Evolutionary conservation across 352 stramenopile genomes (phyloP), one percentile per base, ranked within the genome.

Genomic region (Phytophthora syringae): DNA sequence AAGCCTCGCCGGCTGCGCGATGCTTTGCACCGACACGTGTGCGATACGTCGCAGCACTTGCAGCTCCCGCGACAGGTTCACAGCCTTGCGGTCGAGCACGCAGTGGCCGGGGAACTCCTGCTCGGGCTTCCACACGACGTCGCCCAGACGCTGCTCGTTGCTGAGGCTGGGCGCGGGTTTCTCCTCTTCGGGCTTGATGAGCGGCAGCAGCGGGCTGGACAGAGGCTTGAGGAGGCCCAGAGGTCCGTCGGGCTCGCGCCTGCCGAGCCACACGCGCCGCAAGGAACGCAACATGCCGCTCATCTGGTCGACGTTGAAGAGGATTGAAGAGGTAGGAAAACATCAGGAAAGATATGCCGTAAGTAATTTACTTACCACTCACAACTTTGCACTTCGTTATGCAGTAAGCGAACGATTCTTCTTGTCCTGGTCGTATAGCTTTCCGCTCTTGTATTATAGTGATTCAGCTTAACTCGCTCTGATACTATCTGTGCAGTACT

Each of bases 121-220:
- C 54, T 79, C 69, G 49, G 73, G 72, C 48, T 84, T 83, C 80
- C 80, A 89, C 58, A 89, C 71, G 22, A 76, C 74, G 45, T 89
- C 80, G 34, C 74, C 68, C 15, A 89, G 63, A 9, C 76, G 76
- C 27, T 74, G 64, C 37, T 74, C 68, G 36, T 76, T 72, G 22
- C 22, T 58, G 48, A 68, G 52, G 28, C 20, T 53, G 1, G 44
- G 45, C 15, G 24, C 22, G 32, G 25, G 16, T 28, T 65, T 66
- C 5, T 45, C n/a, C 28, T 70, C 61, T 5, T 69, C 52, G 2
- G 52, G 18, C 52, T 64, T 68, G 53, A 10, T 58, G 30, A 52
- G 18, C 6, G 28, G 16, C 5, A 36, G 30, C 5, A 61, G 13
- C 5, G 21, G 16, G 27, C 40, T 43, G 12, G 27, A 2, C 3